phyloP scores from a whole-genome alignment of 495 filamentous ascomycete genomes.

The Talaromyces wortmannii region DNA sequence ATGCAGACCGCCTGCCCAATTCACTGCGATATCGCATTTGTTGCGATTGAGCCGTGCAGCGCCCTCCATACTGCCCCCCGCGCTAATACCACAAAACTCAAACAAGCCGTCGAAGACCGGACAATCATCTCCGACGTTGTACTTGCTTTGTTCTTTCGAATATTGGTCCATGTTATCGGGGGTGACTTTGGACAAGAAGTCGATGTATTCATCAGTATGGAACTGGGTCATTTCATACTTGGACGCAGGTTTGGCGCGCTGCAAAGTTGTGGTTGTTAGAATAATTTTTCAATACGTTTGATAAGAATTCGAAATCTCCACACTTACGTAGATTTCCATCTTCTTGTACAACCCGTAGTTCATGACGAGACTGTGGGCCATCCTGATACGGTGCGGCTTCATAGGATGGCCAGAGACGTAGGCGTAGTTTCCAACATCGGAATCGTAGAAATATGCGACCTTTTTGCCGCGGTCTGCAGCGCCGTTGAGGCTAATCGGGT shows the following conservation, averaged over 20 bases:
- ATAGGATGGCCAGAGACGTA: constrained; percentile 98
- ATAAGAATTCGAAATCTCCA: background rate
- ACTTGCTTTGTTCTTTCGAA: constrained; percentile 87
- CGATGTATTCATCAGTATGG: constrained; percentile 98
- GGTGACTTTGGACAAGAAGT: constrained; percentile 92
- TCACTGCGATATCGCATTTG: constrained; percentile 95
- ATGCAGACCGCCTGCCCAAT: constrained; percentile 96
- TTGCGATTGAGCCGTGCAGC: constrained; percentile 85
- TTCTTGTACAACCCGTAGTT: constrained; percentile 98
- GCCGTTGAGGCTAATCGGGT: constrained; percentile 41
- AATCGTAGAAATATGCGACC: constrained; percentile 96
- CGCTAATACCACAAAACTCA: constrained; percentile 96
- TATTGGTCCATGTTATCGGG: constrained; percentile 98
- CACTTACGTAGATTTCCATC: constrained; percentile 97
- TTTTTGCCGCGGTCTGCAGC: constrained; percentile 55
- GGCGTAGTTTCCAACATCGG: constrained; percentile 94
- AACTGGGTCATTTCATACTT: constrained; percentile 99
- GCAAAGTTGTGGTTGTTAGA: constrained; percentile 16
- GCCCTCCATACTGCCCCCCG: constrained; percentile 95
- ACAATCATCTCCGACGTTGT: constrained; percentile 97
- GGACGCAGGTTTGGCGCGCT: constrained; percentile 96
- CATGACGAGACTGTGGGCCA: constrained; percentile 97
- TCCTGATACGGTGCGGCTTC: constrained; percentile 97
- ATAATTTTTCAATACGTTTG: background rate
- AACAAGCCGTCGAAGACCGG: constrained; percentile 97